Base-by-base conservation (phyloP, 768 basidiomycete genomes). In the Agaricus sinodeliciosus region DNA sequence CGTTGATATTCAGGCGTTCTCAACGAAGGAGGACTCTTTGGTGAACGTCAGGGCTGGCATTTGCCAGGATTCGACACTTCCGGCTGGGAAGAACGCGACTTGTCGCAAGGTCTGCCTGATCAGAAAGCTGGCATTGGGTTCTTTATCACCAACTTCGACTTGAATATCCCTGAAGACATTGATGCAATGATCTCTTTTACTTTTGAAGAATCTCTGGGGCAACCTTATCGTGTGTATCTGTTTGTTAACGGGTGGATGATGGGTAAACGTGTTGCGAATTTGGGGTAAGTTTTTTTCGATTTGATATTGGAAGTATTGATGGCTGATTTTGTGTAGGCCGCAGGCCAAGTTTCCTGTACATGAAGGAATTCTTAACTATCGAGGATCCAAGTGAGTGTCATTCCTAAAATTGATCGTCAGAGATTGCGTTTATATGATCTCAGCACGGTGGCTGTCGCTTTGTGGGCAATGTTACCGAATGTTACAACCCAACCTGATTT, bases 201-300 rank as follows among this genome's bases (percentile, higher is more conserved):
- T 0, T 91, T 90, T 62, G 77, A 82, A 44, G 75, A 82, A 43
- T 65, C 74, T 1, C 61, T 72, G 5, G 74, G 74, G 3, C 82
- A 86, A 59, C 76, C 86, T 19, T 91, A 90, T 60, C 77, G 89
- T 13, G 82, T 84, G 3, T 72, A 81, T 41, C 58, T 92, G 39
- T 91, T 87, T 54, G 84, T 92, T 16, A 91, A 93, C 59, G 90
- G 90, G 11, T 93, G 90, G 90, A 85, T 86, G 80, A 88, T 88
- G 80, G 90, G 90, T 8, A 91, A 90, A 68, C 65, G 82, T 16
- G 75, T 85, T n/a, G 81, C 69, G 12, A 84, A 87, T 60, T 75
- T 87, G 1, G 85, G 85, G 87, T 81, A 56, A 54, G 76, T 63
- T 19, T 7, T 13, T 4, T 22, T 22, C 1, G 1, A 22, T 22